Percentiles rank a stretch among this genome's conserved stretches.
phyloP scores from a whole-genome alignment of 2,329 filamentous ascomycete species.

The Epichloe sp. region DNA sequence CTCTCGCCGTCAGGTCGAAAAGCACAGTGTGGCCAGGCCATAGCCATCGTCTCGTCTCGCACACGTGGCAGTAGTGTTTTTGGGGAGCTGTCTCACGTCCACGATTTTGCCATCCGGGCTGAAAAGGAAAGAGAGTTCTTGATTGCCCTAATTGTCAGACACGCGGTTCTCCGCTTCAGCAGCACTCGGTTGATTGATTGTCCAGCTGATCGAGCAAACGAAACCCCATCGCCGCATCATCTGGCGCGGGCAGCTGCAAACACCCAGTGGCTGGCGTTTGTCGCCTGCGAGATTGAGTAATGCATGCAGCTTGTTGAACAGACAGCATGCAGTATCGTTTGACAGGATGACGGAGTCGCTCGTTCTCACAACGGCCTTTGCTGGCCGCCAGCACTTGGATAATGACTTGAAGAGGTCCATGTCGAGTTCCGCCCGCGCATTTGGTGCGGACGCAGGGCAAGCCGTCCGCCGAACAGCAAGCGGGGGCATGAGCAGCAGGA shows the following conservation, averaged over 20 bases:
- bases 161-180: background rate
- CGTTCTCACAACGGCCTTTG: constrained; percentile 14
- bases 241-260: background rate
- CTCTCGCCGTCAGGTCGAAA: background rate
- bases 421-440: background rate
- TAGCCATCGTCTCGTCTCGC: no score
- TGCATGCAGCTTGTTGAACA: background rate
- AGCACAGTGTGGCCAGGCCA: no score
- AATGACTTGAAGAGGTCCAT: background rate
- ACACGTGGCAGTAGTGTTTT: background rate
- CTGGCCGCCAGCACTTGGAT: background rate
- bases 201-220: background rate
- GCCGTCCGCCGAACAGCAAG: background rate
- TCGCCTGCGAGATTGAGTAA: background rate
- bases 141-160: background rate
- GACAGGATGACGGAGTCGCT: constrained; percentile 15
- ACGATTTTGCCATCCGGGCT: background rate
- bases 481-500: no score
- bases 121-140: background rate
- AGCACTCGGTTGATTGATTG: background rate
- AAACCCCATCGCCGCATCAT: background rate
- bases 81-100: background rate
- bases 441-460: constrained; percentile 1
- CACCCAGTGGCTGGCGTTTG: background rate
- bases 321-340: background rate